Percentiles rank a stretch among this genome's conserved stretches.
These are phyloP conservation scores for Alternaria gansuensis DNA, from an alignment of 2,329 filamentous ascomycete genomes.

Conservation along the genomic window DNA sequence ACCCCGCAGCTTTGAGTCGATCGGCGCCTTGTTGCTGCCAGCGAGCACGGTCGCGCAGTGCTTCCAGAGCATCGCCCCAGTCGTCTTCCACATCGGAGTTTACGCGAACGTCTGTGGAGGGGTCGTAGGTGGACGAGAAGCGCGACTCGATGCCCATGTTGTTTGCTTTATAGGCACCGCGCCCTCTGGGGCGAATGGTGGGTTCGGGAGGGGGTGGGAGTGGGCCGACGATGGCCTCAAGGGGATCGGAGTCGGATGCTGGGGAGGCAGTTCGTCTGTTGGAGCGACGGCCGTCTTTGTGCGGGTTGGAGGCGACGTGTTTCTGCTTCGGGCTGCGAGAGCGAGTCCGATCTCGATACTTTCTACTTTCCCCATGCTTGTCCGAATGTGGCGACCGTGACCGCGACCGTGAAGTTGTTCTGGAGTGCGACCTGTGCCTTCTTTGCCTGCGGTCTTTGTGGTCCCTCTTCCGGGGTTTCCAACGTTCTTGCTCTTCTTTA, in stretches of 20 bases:
- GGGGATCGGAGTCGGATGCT: slow-evolving; percentile 70
- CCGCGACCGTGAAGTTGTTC: slow-evolving; percentile 30
- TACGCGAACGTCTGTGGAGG: slow-evolving; percentile 64
- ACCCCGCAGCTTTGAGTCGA: slow-evolving; percentile 78
- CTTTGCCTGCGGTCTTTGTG: slow-evolving; percentile 20
- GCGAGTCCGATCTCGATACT: slow-evolving; percentile 23
- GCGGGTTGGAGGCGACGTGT: not conserved
- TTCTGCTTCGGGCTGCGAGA: slow-evolving; percentile 17
- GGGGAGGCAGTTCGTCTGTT: slow-evolving; percentile 24
- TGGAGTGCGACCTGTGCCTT: slow-evolving; percentile 30
- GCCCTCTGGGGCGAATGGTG: slow-evolving; percentile 52
- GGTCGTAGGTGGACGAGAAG: slow-evolving; percentile 74
- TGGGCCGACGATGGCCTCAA: slow-evolving; percentile 81
- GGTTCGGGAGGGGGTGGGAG: slow-evolving; percentile 62
- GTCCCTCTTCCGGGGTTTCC: slow-evolving; percentile 21
- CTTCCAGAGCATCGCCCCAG: slow-evolving; percentile 83
- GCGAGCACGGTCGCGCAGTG: slow-evolving; percentile 78
- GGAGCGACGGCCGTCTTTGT: slow-evolving; percentile 2
- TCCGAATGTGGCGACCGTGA: slow-evolving; percentile 31
- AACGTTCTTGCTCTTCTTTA: slow-evolving; percentile 22
- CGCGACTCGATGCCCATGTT: slow-evolving; percentile 76
- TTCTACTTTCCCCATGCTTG: slow-evolving; percentile 21
- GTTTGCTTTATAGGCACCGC: slow-evolving; percentile 44
- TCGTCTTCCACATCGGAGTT: slow-evolving; percentile 65
- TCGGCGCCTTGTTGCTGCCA: slow-evolving; percentile 80